Conservation (phyloP, 1,284 basidiomycete genomes). For the Trichosporon inkin region DNA sequence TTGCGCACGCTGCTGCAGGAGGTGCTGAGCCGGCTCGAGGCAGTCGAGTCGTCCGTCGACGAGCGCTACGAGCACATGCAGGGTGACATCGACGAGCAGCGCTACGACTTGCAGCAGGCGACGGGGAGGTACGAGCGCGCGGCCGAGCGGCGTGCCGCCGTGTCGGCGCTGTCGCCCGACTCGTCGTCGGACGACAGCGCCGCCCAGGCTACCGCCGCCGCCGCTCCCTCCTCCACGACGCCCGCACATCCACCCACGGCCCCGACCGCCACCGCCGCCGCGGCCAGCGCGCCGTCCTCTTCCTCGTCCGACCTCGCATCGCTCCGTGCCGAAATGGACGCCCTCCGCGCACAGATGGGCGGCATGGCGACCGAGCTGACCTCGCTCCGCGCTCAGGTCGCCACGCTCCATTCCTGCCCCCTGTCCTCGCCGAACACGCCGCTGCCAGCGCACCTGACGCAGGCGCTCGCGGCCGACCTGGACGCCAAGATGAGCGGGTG, state of each 20-base stretch:
- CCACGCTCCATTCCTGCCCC: neutral
- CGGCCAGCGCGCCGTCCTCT: too few species aligned
- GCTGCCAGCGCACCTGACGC: neutral
- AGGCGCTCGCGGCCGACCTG: neutral
- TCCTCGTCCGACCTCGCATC: neutral
- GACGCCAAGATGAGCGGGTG: neutral
- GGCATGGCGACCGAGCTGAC: neutral
- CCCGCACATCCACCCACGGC: neutral
- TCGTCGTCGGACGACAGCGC: neutral
- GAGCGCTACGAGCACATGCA: neutral
- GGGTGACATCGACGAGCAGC: constrained; percentile 1
- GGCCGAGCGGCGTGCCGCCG: neutral
- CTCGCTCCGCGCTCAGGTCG: neutral
- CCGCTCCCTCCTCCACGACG: neutral
- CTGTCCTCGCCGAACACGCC: too few species aligned
- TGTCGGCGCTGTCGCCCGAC: neutral
- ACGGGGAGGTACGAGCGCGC: neutral
- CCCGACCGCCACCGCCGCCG: too few species aligned
- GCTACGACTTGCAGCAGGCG: neutral
- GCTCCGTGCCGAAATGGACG: neutral
- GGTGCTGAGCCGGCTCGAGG: neutral
- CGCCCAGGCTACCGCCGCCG: neutral
- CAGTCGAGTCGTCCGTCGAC: neutral
- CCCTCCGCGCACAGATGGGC: neutral
- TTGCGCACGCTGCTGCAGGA: neutral